phyloP scores from a whole-genome alignment of 106 monocot species.

The Hemerocallis citrina region DNA sequence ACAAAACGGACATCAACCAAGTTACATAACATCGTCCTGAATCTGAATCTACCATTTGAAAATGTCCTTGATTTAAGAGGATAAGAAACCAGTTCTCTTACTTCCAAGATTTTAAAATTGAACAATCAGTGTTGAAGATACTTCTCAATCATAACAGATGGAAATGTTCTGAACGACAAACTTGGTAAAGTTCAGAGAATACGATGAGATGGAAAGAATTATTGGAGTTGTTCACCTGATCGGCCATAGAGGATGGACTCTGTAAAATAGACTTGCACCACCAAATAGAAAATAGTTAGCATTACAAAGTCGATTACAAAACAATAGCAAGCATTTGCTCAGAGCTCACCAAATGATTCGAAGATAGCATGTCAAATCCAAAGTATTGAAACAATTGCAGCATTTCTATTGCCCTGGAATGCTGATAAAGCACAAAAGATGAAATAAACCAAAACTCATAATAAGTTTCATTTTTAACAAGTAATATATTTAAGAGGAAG shows the following conservation, averaged over 20 bases:
- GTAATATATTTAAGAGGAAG: slow-evolving; percentile 1
- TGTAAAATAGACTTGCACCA: slow-evolving; percentile 8
- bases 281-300: slow-evolving; percentile 14
- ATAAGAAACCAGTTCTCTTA: too few relatives aligned
- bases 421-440: slow-evolving; percentile 5
- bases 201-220: background rate
- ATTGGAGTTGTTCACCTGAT: background rate
- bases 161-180: background rate
- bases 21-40: too few relatives aligned
- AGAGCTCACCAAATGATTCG: slow-evolving; percentile 13
- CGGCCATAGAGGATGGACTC: background rate
- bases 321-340: background rate
- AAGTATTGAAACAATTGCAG: slow-evolving; percentile 8
- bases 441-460: slow-evolving; percentile 1
- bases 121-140: too few relatives aligned
- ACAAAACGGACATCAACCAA: too few relatives aligned
- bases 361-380: slow-evolving; percentile 1
- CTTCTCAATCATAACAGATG: too few relatives aligned
- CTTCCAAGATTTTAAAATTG: too few relatives aligned
- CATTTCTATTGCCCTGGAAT: slow-evolving; percentile 13
- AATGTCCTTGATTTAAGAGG: too few relatives aligned
- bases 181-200: background rate
- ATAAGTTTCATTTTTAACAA: background rate
- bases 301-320: background rate
- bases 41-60: too few relatives aligned